Percentiles rank a stretch among this genome's conserved stretches.
Conservation (phyloP, 192 early-diverging fungal species). For the Dimargaris cristalligena region DNA sequence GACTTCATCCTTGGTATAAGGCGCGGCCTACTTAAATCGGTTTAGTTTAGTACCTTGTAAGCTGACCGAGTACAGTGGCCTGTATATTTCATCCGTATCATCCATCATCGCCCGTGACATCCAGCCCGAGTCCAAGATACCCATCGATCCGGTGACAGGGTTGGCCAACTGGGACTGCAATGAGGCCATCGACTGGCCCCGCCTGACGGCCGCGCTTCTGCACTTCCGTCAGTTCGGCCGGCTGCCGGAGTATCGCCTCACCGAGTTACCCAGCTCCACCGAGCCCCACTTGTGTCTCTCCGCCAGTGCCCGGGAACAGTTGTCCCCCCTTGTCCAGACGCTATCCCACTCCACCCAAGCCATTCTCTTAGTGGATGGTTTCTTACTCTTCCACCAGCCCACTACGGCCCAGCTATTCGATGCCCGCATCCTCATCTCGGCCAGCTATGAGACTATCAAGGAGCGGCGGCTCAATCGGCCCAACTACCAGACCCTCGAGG, state of each 20-base stretch:
- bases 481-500: constrained; percentile 62
- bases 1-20: too few relatives aligned
- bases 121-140: constrained; percentile 46
- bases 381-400: constrained; percentile 50
- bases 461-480: constrained; percentile 39
- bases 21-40: too few relatives aligned
- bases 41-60: too few relatives aligned
- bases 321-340: too few relatives aligned
- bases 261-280: background rate
- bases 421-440: constrained; percentile 36
- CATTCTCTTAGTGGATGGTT: constrained; percentile 55
- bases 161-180: constrained; percentile 69
- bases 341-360: background rate
- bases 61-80: too few relatives aligned
- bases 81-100: too few relatives aligned
- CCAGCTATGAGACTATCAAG: constrained; percentile 41
- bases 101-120: too few relatives aligned
- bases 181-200: constrained; percentile 39
- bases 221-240: background rate
- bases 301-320: background rate
- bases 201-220: background rate
- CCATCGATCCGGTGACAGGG: constrained; percentile 32
- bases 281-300: background rate
- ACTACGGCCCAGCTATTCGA: constrained; percentile 26
- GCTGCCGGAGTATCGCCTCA: background rate